Conservation (phyloP, 2,329 filamentous ascomycete species). For the Mariannaea elegans region DNA sequence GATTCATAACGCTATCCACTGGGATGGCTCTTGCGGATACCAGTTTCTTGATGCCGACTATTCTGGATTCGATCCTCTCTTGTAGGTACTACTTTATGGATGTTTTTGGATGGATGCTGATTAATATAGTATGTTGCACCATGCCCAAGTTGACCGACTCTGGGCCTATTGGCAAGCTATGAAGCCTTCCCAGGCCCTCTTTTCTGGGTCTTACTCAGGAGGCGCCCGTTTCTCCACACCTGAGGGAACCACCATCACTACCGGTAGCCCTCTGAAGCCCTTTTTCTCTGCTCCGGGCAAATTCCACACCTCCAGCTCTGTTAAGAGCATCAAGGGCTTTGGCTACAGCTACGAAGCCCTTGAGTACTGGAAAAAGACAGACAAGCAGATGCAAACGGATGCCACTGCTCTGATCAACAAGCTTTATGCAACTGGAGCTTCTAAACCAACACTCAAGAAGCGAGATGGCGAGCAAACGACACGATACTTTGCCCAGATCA, state of each 20-base stretch:
- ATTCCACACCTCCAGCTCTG: conserved; percentile 54
- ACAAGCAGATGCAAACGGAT: conserved; percentile 41
- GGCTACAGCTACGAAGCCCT: conserved; percentile 52
- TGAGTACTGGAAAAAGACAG: conserved; percentile 47
- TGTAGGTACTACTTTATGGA: conserved; percentile 42
- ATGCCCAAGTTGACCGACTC: conserved; percentile 70
- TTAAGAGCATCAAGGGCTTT: conserved; percentile 44
- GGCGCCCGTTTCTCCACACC: conserved; percentile 52
- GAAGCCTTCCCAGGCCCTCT: conserved; percentile 46
- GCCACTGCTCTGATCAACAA: conserved; percentile 47
- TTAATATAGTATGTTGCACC: conserved; percentile 52
- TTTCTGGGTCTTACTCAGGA: conserved; percentile 46
- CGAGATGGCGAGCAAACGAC: conserved; percentile 32
- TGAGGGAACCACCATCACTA: conserved; percentile 50
- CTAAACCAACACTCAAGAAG: conserved; percentile 4
- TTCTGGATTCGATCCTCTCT: conserved; percentile 56
- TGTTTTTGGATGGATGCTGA: background rate
- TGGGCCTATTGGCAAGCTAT: conserved; percentile 64
- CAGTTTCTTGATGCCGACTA: conserved; percentile 52
- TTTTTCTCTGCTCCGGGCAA: conserved; percentile 53
- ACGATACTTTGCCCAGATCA: conserved; percentile 47
- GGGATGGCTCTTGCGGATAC: conserved; percentile 49
- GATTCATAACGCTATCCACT: conserved; percentile 55
- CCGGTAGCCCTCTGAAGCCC: conserved; percentile 57
- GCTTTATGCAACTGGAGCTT: conserved; percentile 38